Evolutionary conservation across 169 alveolate genomes (phyloP).

Genomic region (Plasmodium gonderi): DNA sequence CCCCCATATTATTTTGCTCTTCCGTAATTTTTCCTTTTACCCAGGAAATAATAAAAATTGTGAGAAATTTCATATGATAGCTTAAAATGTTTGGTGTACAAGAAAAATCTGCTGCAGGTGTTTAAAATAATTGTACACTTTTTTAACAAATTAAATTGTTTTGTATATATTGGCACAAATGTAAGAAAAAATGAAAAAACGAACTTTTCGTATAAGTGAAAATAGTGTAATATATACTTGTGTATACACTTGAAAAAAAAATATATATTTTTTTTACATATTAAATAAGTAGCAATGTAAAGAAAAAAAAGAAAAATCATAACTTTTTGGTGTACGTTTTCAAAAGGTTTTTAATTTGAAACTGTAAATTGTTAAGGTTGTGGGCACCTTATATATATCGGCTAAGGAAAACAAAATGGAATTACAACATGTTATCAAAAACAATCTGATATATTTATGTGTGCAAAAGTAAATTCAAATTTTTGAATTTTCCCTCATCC

Average conservation of each 20-base stretch:
- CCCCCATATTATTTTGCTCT: not conserved
- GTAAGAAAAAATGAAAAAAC: not conserved
- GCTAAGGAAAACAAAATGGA: not conserved
- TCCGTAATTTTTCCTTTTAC: not conserved
- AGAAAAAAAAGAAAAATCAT: too few species aligned
- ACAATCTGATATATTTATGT: not conserved
- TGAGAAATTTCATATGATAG: not conserved
- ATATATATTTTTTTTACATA: not conserved
- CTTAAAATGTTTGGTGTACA: not conserved
- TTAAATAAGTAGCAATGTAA: too few species aligned
- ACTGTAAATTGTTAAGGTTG: not conserved
- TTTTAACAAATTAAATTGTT: not conserved
- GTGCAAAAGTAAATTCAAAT: not conserved
- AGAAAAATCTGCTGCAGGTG: not conserved
- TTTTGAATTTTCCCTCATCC: not conserved
- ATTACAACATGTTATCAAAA: not conserved
- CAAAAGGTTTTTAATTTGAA: not conserved
- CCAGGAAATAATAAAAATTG: not conserved
- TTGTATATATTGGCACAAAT: not conserved
- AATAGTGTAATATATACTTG: not conserved
- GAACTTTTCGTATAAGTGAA: not conserved
- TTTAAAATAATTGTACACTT: not conserved
- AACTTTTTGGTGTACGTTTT: too few species aligned
- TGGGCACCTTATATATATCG: not conserved
- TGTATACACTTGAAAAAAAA: not conserved